These are phyloP conservation scores for Fagopyrum tataricum DNA, from an alignment of 148 eudicot species.

Conservation along the genomic window DNA sequence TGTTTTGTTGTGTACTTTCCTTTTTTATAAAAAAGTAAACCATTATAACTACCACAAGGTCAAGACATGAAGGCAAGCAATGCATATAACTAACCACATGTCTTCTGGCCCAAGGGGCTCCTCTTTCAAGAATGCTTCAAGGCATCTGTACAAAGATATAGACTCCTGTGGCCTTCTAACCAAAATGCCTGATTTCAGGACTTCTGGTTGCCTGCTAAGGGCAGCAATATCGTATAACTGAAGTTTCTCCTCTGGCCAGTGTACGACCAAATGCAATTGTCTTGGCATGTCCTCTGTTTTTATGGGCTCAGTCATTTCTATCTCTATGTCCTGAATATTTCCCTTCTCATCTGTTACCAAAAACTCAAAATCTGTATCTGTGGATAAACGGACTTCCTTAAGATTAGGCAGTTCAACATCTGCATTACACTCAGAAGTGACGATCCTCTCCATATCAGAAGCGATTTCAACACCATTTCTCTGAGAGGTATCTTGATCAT, in stretches of 20 bases:
- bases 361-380: constrained; percentile 48
- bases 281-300: constrained; percentile 29
- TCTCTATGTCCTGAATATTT: constrained; percentile 35
- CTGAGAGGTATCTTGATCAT: constrained; percentile 25
- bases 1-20: background rate
- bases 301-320: constrained; percentile 52
- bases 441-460: constrained; percentile 22
- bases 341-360: constrained; percentile 72
- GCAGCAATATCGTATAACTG: constrained; percentile 47
- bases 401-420: constrained; percentile 26
- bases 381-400: constrained; percentile 19
- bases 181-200: constrained; percentile 62
- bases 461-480: constrained; percentile 25
- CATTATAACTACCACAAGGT: background rate
- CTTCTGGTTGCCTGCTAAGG: constrained; percentile 55
- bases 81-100: constrained; percentile 84
- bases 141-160: constrained; percentile 62
- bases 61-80: background rate
- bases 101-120: constrained; percentile 91
- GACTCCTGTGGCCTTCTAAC: constrained; percentile 70
- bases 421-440: constrained; percentile 21
- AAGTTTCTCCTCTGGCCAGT: constrained; percentile 65
- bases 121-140: constrained; percentile 82
- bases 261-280: constrained; percentile 53
- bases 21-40: background rate